Evolutionary conservation across 176 grass and related monocot species (phyloP), one percentile per base, ranked within the genome.

Genomic region (Melocanna baccifera): DNA sequence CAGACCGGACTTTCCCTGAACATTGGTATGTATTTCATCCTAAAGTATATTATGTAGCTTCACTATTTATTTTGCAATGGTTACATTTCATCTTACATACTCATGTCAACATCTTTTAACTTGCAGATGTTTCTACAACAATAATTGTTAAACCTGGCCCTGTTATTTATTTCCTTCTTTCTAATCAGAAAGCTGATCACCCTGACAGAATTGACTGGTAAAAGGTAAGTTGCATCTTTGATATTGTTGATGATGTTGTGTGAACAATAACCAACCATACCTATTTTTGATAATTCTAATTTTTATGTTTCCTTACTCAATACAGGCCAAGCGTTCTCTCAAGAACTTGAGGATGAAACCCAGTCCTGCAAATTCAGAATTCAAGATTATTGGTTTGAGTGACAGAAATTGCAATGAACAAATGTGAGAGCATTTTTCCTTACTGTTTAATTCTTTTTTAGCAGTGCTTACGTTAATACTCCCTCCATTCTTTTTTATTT

Each of bases 81-180:
- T 28, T 84, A 25, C 63, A 76, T 53, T 3, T 40, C 1, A 57
- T 81, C 15, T 37, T 84, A 79, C 37, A 47, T 85, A n/a, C 5
- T 73, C 16, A 46, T 62, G 62, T 6, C 40, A 76, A 3, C 25
- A 58, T 81, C 0, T 69, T 69, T 43, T 80, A 62, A 76, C 50
- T 22, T 75, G 22, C 76, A 98, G 95, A 98, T 90, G 95, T 98
- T 19, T 98, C 92, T 6, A 98, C 92, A 7, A 98, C 95, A 9
- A 98, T 98, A 89, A 98, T 98, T 26, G 92, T 98, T 47, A 94
- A 86, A 55, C 91, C 95, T 14, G 92, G 95, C 28, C 89, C 95
- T n/a, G 87, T 94, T 55, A 71, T 98, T 3, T 91, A 98, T 52
- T 98, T 98, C 56, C 95, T 94, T 71, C 36, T 98, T 2, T 16